Evolutionary conservation across 1,139 yeast genomes (phyloP), one percentile per base, ranked within the genome.

Genomic region (Diutina rugosa): DNA sequence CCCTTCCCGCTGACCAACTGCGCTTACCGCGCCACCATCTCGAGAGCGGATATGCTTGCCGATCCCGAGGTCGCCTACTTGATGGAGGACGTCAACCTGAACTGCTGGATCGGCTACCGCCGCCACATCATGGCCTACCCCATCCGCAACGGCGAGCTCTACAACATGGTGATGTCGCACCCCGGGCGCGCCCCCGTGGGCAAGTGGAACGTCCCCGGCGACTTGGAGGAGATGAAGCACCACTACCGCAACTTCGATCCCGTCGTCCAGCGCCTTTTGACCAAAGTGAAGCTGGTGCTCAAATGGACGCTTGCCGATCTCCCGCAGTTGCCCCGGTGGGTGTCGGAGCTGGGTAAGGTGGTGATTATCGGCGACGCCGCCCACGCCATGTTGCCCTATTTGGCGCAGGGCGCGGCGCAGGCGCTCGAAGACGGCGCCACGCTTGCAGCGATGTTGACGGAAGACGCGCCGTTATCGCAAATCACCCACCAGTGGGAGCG

Each of bases 61-160:
- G 60, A 66, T 55, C 69, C 71, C 1, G 69, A 65, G 48, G 59
- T 69, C 51, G 60, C 61, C 16, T 56, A 58, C 38, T 60, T 69
- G 48, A 63, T 63, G 57, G 60, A 60, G 28, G 60, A 59, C 8
- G 70, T 72, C n/a, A 64, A 68, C 55, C 65, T 69, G 52, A 68
- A 64, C 55, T 70, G 65, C 58, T 70, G 71, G 69, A 64, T 70
- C 63, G 74, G 74, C 4, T 73, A 73, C 4, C 59, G 64, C 12
- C 62, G 64, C 55, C 74, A 71, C 58, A 63, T 67, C 53, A 72
- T 70, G 57, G 62, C 65, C n/a, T 70, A 70, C 56, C 63, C 67
- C 28, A 61, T 70, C 56, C 66, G 69, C 44, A 55, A 56, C 26
- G 58, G 58, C 7, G 51, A 55, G 8, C 7, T 48, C 32, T 48